These are phyloP conservation scores for Fusarium buxicola DNA, from an alignment of 2,329 filamentous ascomycete species.

Conservation along the genomic window DNA sequence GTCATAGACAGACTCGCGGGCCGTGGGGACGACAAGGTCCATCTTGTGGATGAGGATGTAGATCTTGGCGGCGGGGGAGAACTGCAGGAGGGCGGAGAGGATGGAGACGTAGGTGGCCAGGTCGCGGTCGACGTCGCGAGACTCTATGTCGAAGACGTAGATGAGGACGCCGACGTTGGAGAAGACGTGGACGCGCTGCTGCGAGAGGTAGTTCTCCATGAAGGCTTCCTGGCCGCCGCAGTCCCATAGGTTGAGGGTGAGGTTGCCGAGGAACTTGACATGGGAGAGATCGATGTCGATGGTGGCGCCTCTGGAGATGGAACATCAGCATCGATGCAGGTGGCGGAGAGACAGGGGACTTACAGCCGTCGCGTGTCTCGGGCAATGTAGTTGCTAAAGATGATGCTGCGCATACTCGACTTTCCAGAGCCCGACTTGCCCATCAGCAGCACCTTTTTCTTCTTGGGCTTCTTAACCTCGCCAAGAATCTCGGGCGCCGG, in stretches of 20 bases:
- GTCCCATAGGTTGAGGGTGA: slow-evolving; percentile 98
- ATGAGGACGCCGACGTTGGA: slow-evolving; percentile 96
- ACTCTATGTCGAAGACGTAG: slow-evolving; percentile 99
- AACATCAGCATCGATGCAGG: neutral
- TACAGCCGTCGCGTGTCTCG: slow-evolving; percentile 89
- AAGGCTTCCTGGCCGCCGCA: slow-evolving; percentile 99
- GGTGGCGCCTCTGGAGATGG: slow-evolving; percentile 76
- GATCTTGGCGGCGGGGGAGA: slow-evolving; percentile 82
- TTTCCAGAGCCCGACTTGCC: slow-evolving; percentile 98
- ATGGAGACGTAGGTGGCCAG: slow-evolving; percentile 92
- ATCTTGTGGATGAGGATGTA: slow-evolving; percentile 99
- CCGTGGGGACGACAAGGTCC: slow-evolving; percentile 87
- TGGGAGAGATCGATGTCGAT: slow-evolving; percentile 99
- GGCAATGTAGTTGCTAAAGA: slow-evolving; percentile 98
- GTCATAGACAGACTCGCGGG: slow-evolving; percentile 85
- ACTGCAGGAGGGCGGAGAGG: slow-evolving; percentile 88
- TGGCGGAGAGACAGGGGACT: slow-evolving; percentile 40
- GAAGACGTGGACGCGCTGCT: slow-evolving; percentile 96
- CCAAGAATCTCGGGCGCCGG: slow-evolving; percentile 54
- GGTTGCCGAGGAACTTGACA: slow-evolving; percentile 97
- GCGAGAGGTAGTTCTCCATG: slow-evolving; percentile 97
- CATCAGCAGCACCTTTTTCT: slow-evolving; percentile 90
- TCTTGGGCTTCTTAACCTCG: slow-evolving; percentile 77
- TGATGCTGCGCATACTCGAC: slow-evolving; percentile 98
- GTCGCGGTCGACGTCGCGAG: slow-evolving; percentile 92